phyloP scores from a whole-genome alignment of 441 rosid species.

The Erysimum pusillum region DNA sequence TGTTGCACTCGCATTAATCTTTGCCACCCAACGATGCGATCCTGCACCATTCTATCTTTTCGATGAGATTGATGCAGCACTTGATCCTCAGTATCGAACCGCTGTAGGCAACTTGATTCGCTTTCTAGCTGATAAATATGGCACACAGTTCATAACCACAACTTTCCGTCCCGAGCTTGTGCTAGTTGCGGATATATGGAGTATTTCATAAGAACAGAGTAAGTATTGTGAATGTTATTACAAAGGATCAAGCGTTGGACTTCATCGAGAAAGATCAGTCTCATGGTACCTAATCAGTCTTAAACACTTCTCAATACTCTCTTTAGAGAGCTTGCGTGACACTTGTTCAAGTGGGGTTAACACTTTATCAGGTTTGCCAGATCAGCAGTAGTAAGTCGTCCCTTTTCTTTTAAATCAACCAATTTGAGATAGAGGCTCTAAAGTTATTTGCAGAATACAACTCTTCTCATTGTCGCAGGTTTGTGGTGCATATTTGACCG shows the following conservation, averaged over 20 bases:
- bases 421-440: constrained; percentile 22
- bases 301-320: constrained; percentile 4
- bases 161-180: constrained; percentile 96
- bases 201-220: constrained; percentile 90
- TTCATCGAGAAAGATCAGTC: constrained; percentile 96
- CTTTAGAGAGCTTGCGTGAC: constrained; percentile 18
- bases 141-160: constrained; percentile 95
- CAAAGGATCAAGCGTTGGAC: constrained; percentile 82
- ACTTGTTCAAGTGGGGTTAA: constrained; percentile 15
- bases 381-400: constrained; percentile 83
- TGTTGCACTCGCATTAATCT: constrained; percentile 91
- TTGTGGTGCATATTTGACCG: constrained; percentile 90
- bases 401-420: constrained; percentile 14
- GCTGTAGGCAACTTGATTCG: constrained; percentile 95
- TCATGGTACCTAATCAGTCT: constrained; percentile 60
- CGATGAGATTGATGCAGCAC: constrained; percentile 97
- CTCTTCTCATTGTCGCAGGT: constrained; percentile 53
- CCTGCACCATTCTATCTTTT: constrained; percentile 98
- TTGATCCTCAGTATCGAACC: constrained; percentile 97
- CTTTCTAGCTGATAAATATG: constrained; percentile 82
- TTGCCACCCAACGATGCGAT: constrained; percentile 95
- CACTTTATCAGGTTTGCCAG: constrained; percentile 51
- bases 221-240: constrained; percentile 80
- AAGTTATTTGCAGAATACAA: constrained; percentile 21
- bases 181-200: constrained; percentile 95